Evolutionary conservation across 768 basidiomycete genomes (phyloP).

Genomic region (Podaxis sp.): DNA sequence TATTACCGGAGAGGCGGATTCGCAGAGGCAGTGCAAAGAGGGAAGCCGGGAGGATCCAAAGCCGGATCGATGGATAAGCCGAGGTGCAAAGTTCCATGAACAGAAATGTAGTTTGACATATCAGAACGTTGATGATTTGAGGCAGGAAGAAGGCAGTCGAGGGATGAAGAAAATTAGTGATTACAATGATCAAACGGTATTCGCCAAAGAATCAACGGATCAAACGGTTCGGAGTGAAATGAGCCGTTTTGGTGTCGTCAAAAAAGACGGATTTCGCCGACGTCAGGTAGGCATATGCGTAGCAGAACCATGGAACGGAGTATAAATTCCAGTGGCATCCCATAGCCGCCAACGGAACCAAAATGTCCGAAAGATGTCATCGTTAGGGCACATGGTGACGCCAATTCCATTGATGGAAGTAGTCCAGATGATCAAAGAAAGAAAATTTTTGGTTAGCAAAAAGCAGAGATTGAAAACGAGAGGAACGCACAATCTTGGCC

Average conservation of each 20-base stretch:
- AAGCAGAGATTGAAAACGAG: slow-evolving; percentile 5
- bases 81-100: not conserved
- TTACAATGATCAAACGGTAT: not conserved
- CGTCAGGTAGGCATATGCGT: not conserved
- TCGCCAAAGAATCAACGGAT: not conserved
- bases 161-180: not conserved
- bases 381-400: not conserved
- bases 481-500: slow-evolving; percentile 33
- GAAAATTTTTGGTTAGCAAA: not conserved
- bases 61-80: not conserved
- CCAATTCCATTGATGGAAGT: not conserved
- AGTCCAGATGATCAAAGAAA: not conserved
- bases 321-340: not conserved
- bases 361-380: not conserved
- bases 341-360: not conserved
- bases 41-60: not conserved
- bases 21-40: slow-evolving; percentile 8
- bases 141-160: not conserved
- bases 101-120: not conserved
- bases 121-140: not conserved
- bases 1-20: slow-evolving; percentile 11
- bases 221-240: not conserved
- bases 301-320: not conserved
- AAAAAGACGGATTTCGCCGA: not conserved
- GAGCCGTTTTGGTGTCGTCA: not conserved